Evolutionary conservation across 2,329 filamentous ascomycete genomes (phyloP), one percentile per base, ranked within the genome.

Genomic region (Zasmidium angulare): DNA sequence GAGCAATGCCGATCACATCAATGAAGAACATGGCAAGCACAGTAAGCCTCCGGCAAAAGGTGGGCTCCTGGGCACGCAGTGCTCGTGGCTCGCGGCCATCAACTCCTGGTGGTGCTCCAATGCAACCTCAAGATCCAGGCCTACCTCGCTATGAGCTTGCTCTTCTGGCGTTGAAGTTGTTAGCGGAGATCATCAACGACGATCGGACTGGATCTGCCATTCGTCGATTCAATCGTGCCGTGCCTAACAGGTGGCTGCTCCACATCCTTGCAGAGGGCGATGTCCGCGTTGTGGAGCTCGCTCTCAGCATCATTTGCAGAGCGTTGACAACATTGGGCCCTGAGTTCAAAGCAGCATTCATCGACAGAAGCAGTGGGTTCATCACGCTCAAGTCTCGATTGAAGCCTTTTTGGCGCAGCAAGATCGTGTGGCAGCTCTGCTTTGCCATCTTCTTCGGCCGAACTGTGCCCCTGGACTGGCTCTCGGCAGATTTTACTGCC

Each of bases 221-320:
- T 50, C 40, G 63, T 70, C 95, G 92, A 68, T 98, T 99, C 79
- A 91, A 92, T 3, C 90, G 89, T 70, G 96, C 93, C 1, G 93
- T 99, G 9, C 97, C 93, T 21, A 96, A 96, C 68, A 96, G 96
- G 83, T 75, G 72, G 72, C 65, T 75, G 2, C 79, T 99, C 14
- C 96, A 97, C 74, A 84, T 99, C 14, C 82, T 98, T 53, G 91
- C 91, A 7, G 93, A 97, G 72, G 86, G 90, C 62, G 90, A 98
- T 60, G 83, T 90, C 4, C 89, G 92, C 65, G 88, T 96, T 21
- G 89, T 97, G 11, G 82, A 92, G 14, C 84, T 92, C 53, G 91
- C 90, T 14, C 84, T 87, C 66, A 93, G 89, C 69, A 93, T 99
- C 54, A 79, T 99, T 22, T 88, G 91, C 22, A 86, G 92, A 40